Evolutionary conservation across 345 rosid species (phyloP).

Genomic region (Salix koriyanagi): DNA sequence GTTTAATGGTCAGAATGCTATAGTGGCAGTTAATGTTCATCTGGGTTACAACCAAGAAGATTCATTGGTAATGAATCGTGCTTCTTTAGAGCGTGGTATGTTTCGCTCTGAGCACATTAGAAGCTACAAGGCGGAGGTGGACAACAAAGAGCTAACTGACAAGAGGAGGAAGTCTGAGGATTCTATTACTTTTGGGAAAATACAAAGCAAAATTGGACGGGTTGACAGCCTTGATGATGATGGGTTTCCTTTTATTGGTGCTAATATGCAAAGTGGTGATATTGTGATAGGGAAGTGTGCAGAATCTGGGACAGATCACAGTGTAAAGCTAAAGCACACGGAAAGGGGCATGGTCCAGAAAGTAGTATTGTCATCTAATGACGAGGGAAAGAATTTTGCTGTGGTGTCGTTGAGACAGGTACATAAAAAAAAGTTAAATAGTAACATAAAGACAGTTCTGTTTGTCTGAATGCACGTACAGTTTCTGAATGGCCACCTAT

Average conservation of each 20-base stretch:
- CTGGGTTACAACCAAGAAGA: conserved; percentile 94
- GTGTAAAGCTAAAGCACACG: conserved; percentile 82
- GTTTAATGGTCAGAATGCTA: conserved; percentile 87
- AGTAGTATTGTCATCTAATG: conserved; percentile 80
- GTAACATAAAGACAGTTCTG: background rate
- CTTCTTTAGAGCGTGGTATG: conserved; percentile 89
- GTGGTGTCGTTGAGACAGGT: conserved; percentile 89
- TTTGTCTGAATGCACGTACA: background rate
- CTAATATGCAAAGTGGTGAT: conserved; percentile 76
- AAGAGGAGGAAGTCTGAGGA: conserved; percentile 60
- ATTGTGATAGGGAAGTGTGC: conserved; percentile 82
- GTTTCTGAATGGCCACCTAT: background rate
- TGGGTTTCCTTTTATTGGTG: conserved; percentile 81
- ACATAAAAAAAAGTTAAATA: background rate
- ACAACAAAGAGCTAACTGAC: conserved; percentile 58
- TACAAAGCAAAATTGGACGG: conserved; percentile 60
- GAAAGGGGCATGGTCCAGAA: conserved; percentile 91
- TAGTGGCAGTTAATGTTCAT: conserved; percentile 90
- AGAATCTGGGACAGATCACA: conserved; percentile 74
- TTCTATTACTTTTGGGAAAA: conserved; percentile 58
- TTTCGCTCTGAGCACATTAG: conserved; percentile 80
- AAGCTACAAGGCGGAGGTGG: conserved; percentile 90
- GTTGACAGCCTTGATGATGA: conserved; percentile 91
- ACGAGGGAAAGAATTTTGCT: conserved; percentile 89
- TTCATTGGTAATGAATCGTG: conserved; percentile 84